Evolutionary conservation across 2,329 filamentous ascomycete species (phyloP).

Genomic region (Anthostomella pinea): DNA sequence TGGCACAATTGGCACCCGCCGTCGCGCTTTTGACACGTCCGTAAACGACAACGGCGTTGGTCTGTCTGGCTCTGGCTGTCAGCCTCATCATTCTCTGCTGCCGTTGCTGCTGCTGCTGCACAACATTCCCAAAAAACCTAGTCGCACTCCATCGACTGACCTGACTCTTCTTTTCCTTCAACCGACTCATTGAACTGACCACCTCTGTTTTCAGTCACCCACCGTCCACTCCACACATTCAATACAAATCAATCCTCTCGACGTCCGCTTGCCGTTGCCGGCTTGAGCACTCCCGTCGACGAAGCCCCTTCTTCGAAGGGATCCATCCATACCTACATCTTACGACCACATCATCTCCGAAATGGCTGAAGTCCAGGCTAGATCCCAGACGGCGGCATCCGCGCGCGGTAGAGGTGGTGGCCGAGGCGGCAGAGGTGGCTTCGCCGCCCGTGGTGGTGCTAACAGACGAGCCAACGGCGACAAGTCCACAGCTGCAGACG

Average conservation of each 20-base stretch:
- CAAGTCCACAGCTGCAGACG: conserved; percentile 57
- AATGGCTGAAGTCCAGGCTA: conserved; percentile 95
- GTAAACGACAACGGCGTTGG: too few relatives aligned
- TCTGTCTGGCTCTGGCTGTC: too few relatives aligned
- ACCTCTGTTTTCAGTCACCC: conserved; percentile 1
- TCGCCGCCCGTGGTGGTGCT: conserved; percentile 59
- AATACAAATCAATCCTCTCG: too few relatives aligned
- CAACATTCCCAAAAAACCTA: too few relatives aligned
- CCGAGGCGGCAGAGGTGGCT: conserved; percentile 79
- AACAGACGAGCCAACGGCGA: conserved; percentile 67
- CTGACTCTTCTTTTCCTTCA: too few relatives aligned
- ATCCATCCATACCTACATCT: conserved; percentile 26
- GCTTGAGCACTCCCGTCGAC: conserved; percentile 22
- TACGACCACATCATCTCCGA: conserved; percentile 41
- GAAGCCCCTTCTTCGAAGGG: conserved; percentile 31
- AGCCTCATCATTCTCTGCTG: too few relatives aligned
- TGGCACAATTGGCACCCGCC: too few relatives aligned
- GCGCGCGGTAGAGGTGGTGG: conserved; percentile 86
- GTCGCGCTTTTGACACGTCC: too few relatives aligned
- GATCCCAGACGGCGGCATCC: conserved; percentile 64
- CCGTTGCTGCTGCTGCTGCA: too few relatives aligned
- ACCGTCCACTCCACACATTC: conserved; percentile 6
- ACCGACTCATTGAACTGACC: too few relatives aligned
- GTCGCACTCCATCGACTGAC: too few relatives aligned
- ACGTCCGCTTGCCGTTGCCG: conserved; percentile 25